Evolutionary conservation across 2,329 filamentous ascomycete genomes (phyloP).

Genomic region (Aspergillus ochraceus): DNA sequence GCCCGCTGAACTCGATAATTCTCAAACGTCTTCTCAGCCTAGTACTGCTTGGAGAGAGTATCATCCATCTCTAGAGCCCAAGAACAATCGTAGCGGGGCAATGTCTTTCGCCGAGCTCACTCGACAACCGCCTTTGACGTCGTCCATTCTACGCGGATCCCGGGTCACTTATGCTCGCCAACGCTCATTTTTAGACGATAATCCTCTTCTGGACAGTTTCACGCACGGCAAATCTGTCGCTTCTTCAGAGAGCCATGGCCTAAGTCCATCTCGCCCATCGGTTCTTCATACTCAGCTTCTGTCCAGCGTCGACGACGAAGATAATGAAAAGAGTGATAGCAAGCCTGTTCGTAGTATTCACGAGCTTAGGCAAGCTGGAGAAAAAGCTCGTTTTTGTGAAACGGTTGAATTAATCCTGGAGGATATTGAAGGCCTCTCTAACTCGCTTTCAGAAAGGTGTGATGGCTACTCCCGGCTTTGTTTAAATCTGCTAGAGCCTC

Average conservation of each 20-base stretch:
- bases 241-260: not conserved
- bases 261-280: not conserved
- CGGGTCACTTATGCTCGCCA: constrained; percentile 61
- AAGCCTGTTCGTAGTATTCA: constrained; percentile 58
- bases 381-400: constrained; percentile 56
- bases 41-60: not conserved
- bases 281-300: constrained; percentile 5
- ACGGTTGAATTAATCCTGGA: constrained; percentile 59
- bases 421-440: constrained; percentile 54
- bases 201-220: constrained; percentile 22
- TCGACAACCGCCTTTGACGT: constrained; percentile 13
- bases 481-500: constrained; percentile 48
- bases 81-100: too few relatives aligned
- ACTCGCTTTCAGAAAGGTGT: constrained; percentile 49
- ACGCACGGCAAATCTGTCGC: constrained; percentile 3
- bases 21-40: not conserved
- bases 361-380: constrained; percentile 60
- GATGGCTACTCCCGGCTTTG: constrained; percentile 58
- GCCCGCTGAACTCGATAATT: too few relatives aligned
- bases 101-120: not conserved
- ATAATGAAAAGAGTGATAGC: constrained; percentile 48
- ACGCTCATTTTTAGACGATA: constrained; percentile 60
- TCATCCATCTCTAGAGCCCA: not conserved
- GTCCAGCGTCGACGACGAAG: constrained; percentile 10
- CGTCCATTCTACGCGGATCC: constrained; percentile 34